Percentiles rank a stretch among this genome's conserved stretches.
Conservation (phyloP, 805 yeast genomes). For the Candida berthetii region DNA sequence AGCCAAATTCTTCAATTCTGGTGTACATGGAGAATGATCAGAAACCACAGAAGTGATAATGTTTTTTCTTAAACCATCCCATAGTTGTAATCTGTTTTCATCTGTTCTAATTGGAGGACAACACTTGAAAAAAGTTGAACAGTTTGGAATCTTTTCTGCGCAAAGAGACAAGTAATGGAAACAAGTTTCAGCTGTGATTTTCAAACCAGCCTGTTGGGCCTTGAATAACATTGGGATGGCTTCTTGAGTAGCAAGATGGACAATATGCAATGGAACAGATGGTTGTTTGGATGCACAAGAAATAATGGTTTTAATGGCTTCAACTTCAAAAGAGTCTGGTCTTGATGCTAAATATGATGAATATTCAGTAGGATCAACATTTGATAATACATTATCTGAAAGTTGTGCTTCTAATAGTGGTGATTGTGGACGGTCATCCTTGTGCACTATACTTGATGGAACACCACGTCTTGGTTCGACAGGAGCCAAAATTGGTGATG, state of each 20-base stretch:
- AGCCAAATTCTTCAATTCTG: slow-evolving; percentile 75
- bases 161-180: slow-evolving; percentile 81
- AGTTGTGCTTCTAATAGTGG: slow-evolving; percentile 39
- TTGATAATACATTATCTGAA: slow-evolving; percentile 25
- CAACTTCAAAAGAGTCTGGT: slow-evolving; percentile 83
- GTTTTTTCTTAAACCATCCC: slow-evolving; percentile 68
- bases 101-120: slow-evolving; percentile 91
- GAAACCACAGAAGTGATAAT: slow-evolving; percentile 82
- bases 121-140: slow-evolving; percentile 83
- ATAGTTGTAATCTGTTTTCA: slow-evolving; percentile 61
- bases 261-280: slow-evolving; percentile 72
- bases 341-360: slow-evolving; percentile 49
- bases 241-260: slow-evolving; percentile 81
- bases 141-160: slow-evolving; percentile 72
- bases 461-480: slow-evolving; percentile 52
- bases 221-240: slow-evolving; percentile 68
- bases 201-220: slow-evolving; percentile 54
- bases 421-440: slow-evolving; percentile 21
- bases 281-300: slow-evolving; percentile 53
- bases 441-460: slow-evolving; percentile 25
- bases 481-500: slow-evolving; percentile 49
- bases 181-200: slow-evolving; percentile 86
- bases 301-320: slow-evolving; percentile 73
- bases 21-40: slow-evolving; percentile 96
- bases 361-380: slow-evolving; percentile 20